Evolutionary conservation across 176 grass and related monocot species (phyloP).

Genomic region (Metroxylon sagu): DNA sequence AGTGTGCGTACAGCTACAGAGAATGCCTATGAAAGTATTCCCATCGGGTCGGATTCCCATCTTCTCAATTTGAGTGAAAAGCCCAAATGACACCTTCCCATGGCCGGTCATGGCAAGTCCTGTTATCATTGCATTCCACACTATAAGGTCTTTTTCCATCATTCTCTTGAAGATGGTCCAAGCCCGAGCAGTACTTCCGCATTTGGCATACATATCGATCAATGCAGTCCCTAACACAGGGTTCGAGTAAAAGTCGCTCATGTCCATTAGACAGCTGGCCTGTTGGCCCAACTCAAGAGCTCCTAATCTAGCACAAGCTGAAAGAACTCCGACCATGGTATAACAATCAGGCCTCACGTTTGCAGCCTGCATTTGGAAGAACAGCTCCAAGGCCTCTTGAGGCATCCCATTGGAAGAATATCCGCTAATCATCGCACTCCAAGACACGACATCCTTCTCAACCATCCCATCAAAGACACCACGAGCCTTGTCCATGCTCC

Average conservation of each 20-base stretch:
- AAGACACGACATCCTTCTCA: constrained; percentile 43
- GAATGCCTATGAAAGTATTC: constrained; percentile 55
- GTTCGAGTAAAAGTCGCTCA: constrained; percentile 40
- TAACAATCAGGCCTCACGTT: constrained; percentile 40
- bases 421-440: constrained; percentile 56
- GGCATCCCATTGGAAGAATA: constrained; percentile 51
- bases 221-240: constrained; percentile 50
- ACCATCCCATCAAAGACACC: constrained; percentile 40
- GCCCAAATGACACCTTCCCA: constrained; percentile 32
- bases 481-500: constrained; percentile 38
- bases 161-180: constrained; percentile 49
- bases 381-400: constrained; percentile 40
- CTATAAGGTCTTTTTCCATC: constrained; percentile 39
- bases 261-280: constrained; percentile 14
- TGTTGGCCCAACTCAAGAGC: constrained; percentile 38
- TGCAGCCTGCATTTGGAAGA: constrained; percentile 39
- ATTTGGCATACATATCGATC: constrained; percentile 68
- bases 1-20: constrained; percentile 51
- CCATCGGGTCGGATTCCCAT: constrained; percentile 30
- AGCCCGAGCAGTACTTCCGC: constrained; percentile 32
- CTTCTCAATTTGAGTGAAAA: constrained; percentile 48
- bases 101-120: constrained; percentile 53
- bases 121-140: constrained; percentile 61
- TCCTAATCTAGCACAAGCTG: constrained; percentile 44
- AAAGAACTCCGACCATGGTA: constrained; percentile 36